Evolutionary conservation across 2,329 filamentous ascomycete species (phyloP).

Genomic region (Lachnellula arida): DNA sequence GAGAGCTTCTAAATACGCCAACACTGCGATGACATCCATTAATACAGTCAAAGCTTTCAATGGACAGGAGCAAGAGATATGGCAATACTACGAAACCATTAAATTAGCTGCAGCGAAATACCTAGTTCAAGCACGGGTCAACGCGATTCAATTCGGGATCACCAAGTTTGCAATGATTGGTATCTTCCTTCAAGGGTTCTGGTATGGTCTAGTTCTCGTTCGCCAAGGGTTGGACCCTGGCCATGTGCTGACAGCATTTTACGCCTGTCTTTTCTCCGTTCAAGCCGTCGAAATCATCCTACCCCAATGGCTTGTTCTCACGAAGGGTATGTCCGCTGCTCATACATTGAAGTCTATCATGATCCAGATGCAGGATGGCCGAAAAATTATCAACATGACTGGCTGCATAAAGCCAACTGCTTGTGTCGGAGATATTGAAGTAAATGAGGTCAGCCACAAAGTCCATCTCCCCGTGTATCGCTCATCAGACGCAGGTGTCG

Average conservation of each 20-base stretch:
- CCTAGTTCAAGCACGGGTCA: slow-evolving; percentile 61
- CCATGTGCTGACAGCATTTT: slow-evolving; percentile 77
- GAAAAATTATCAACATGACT: slow-evolving; percentile 28
- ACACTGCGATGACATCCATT: slow-evolving; percentile 66
- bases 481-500: slow-evolving; percentile 52
- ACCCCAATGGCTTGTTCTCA: slow-evolving; percentile 71
- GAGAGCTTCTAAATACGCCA: slow-evolving; percentile 65
- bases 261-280: slow-evolving; percentile 71
- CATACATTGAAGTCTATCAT: slow-evolving; percentile 51
- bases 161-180: slow-evolving; percentile 68
- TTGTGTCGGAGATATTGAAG: slow-evolving; percentile 64
- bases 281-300: slow-evolving; percentile 70
- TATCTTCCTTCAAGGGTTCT: slow-evolving; percentile 87
- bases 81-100: slow-evolving; percentile 57
- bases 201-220: slow-evolving; percentile 74
- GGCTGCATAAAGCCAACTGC: slow-evolving; percentile 32
- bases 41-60: slow-evolving; percentile 86
- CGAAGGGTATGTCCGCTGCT: slow-evolving; percentile 74
- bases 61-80: slow-evolving; percentile 63
- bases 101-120: slow-evolving; percentile 58
- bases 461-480: not conserved
- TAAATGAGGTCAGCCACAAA: slow-evolving; percentile 56
- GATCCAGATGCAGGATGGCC: slow-evolving; percentile 27
- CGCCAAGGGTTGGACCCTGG: slow-evolving; percentile 53
- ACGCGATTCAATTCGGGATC: slow-evolving; percentile 67